Base-by-base conservation (phyloP, 2,329 filamentous ascomycete species). In the Beauveria asiatica region DNA sequence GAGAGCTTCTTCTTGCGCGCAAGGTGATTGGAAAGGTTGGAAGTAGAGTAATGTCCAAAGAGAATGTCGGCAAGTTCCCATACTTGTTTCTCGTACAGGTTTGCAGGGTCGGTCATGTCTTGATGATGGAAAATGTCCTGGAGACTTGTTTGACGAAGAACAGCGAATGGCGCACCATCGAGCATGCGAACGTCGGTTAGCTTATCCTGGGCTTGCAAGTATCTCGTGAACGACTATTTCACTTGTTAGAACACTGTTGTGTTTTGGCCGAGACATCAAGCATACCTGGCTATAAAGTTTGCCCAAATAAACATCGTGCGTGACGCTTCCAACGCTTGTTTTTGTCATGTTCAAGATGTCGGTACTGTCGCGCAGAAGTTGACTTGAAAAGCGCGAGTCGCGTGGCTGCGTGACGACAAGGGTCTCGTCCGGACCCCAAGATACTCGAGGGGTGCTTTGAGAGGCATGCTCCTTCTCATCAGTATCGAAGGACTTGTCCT, bases 51-150 rank as follows among this genome's bases (percentile, higher is more conserved):
- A n/a, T 85, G 79, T 65, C 96, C 92, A 68, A 96, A 99, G 3
- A 99, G 80, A 42, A 97, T 86, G 61, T 89, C 89, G 1, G 90
- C 87, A 41, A 99, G 79, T 62, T 90, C 83, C 94, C 95, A 99
- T 1, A 94, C 85, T 16, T 85, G 79, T 67, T 85, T 84, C 73
- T 95, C 90, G 61, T 90, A 83, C 21, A 76, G 72, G 58, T 73
- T 78, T 23, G 78, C 78, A 17, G 76, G 74, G 64, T 76, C 72
- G 21, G 70, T 74, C 65, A 72, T 68, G 44, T 74, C 74, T 50
- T 74, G 74, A 45, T 72, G 72, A 62, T 74, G 77, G 64, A 75
- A 79, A 19, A 76, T 63, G 44, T 73, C 68, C 65, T 69, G 72
- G 11, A 78, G 67, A 9, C 66, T 73, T 1, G 65, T 61, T 2